These are phyloP conservation scores for Kazachstania psychrophila DNA, from an alignment of 805 yeast genomes.

Conservation along the genomic window DNA sequence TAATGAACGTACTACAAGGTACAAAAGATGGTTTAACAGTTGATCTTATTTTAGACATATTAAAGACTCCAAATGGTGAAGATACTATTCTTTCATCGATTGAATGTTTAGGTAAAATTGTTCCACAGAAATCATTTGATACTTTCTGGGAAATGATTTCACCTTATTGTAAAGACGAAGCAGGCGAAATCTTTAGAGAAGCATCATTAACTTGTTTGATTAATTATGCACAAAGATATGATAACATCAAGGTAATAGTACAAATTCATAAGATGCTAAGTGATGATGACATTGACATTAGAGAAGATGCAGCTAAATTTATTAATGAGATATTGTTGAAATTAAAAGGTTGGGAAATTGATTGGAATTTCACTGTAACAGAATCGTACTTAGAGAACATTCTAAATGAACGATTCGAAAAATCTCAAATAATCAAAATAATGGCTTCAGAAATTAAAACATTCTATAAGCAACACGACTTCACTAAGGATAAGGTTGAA, in stretches of 20 bases:
- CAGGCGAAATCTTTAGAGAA: slow-evolving; percentile 19
- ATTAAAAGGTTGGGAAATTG: background rate
- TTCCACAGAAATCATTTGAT: slow-evolving; percentile 16
- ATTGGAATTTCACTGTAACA: background rate
- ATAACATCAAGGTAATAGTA: slow-evolving; percentile 12
- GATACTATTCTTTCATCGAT: slow-evolving; percentile 41
- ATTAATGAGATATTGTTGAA: slow-evolving; percentile 25
- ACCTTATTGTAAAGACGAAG: slow-evolving; percentile 13
- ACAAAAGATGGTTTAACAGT: slow-evolving; percentile 15
- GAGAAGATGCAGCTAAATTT: slow-evolving; percentile 39
- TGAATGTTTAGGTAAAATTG: slow-evolving; percentile 42
- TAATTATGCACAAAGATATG: slow-evolving; percentile 6
- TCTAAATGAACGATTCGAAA: slow-evolving; percentile 1
- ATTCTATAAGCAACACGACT: slow-evolving; percentile 12
- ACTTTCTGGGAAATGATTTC: slow-evolving; percentile 7
- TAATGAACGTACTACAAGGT: slow-evolving; percentile 30
- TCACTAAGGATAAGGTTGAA: slow-evolving; percentile 8
- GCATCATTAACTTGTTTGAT: slow-evolving; percentile 20
- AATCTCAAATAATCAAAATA: background rate
- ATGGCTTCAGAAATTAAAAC: background rate
- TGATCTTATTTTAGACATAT: slow-evolving; percentile 15
- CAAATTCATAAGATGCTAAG: slow-evolving; percentile 33
- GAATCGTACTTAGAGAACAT: background rate
- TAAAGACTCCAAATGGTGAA: slow-evolving; percentile 33
- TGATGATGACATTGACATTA: slow-evolving; percentile 62